Evolutionary conservation across 2,329 filamentous ascomycete genomes (phyloP).

Genomic region (Chaetomium strumarium): DNA sequence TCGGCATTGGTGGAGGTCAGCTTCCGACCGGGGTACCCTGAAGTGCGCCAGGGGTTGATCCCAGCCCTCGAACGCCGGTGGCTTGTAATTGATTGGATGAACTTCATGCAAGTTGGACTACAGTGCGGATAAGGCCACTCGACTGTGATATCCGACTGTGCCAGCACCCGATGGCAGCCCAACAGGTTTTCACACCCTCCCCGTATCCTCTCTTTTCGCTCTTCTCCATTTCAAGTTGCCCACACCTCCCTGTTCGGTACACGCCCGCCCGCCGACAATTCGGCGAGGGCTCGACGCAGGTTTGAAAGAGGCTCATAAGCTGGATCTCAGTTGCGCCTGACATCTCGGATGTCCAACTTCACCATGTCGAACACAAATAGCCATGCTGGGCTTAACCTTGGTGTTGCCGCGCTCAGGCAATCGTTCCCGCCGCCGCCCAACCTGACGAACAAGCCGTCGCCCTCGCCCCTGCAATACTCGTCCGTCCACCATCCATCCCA

Average conservation of each 20-base stretch:
- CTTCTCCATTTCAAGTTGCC: conserved; percentile 22
- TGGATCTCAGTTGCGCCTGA: conserved; percentile 7
- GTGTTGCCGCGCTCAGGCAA: conserved; percentile 44
- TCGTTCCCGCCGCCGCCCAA: conserved; percentile 42
- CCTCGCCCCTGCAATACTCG: conserved; percentile 46
- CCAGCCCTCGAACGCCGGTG: too few species aligned
- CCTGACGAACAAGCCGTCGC: conserved; percentile 50
- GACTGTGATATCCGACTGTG: conserved; percentile 5
- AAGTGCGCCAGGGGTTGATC: too few species aligned
- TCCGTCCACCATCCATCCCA: conserved; percentile 46
- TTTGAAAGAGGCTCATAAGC: conserved; percentile 16
- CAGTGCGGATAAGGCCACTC: not conserved
- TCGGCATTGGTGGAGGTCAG: too few species aligned
- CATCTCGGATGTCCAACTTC: conserved; percentile 6
- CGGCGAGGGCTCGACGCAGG: conserved; percentile 24
- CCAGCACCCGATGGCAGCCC: not conserved
- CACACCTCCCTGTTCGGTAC: conserved; percentile 26
- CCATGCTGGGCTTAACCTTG: conserved; percentile 49
- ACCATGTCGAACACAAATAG: conserved; percentile 38
- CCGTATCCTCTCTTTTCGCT: conserved; percentile 7
- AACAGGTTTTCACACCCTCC: conserved; percentile 19
- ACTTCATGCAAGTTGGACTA: too few species aligned
- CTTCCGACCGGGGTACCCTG: too few species aligned
- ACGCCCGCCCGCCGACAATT: conserved; percentile 26
- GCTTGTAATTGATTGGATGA: too few species aligned